phyloP scores from a whole-genome alignment of 169 alveolate species.

The Pseudocohnilembus persalinus region DNA sequence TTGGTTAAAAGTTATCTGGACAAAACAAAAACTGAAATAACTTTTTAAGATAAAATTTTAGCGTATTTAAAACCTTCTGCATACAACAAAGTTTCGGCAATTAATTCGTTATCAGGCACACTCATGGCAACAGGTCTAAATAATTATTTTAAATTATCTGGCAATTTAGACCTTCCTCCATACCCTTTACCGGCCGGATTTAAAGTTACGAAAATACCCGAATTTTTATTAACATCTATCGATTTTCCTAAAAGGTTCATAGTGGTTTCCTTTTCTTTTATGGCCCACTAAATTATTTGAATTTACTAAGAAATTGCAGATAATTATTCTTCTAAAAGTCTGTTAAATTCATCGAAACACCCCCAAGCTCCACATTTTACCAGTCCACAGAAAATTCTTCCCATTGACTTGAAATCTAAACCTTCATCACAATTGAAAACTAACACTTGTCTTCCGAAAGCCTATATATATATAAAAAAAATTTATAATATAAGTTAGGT shows the following conservation, averaged over 20 bases:
- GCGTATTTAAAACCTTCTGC: conserved; percentile 89
- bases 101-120: conserved; percentile 94
- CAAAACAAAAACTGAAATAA: conserved; percentile 87
- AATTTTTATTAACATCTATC: conserved; percentile 89
- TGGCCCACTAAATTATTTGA: conserved; percentile 89
- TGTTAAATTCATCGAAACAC: conserved; percentile 94
- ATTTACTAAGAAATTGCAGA: conserved; percentile 93
- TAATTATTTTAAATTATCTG: conserved; percentile 93
- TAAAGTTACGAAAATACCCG: conserved; percentile 94
- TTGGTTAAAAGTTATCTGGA: conserved; percentile 86
- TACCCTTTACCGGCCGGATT: conserved; percentile 97
- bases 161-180: conserved; percentile 95
- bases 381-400: conserved; percentile 89
- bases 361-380: conserved; percentile 94
- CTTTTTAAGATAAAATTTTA: conserved; percentile 79
- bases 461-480: no score
- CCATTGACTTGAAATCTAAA: conserved; percentile 90
- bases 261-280: conserved; percentile 76
- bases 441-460: conserved; percentile 41
- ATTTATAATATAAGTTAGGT: no score
- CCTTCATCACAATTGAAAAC: conserved; percentile 93
- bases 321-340: conserved; percentile 92
- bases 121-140: conserved; percentile 96
- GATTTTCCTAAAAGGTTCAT: conserved; percentile 76
- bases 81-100: conserved; percentile 90